phyloP scores from a whole-genome alignment of 352 stramenopile species.

The Pythium rishiriense region DNA sequence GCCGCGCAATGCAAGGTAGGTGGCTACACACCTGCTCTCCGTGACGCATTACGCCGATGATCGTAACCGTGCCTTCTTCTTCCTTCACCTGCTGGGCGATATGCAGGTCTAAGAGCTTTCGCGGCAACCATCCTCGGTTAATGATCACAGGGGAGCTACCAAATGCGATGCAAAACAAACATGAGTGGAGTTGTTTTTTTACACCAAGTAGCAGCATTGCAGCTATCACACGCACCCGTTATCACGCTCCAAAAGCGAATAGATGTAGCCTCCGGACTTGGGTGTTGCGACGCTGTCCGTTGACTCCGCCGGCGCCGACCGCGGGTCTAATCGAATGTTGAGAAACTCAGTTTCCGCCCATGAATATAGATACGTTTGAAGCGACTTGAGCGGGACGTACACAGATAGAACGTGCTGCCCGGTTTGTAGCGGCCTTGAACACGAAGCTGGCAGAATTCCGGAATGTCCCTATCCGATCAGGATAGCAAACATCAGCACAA shows the following conservation, averaged over 20 bases:
- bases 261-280: conserved; percentile 86
- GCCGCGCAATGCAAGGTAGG: background rate
- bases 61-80: conserved; percentile 45
- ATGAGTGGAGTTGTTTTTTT: no score
- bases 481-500: background rate
- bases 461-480: conserved; percentile 50
- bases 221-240: conserved; percentile 42
- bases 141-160: conserved; percentile 79
- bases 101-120: conserved; percentile 72
- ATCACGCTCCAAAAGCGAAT: conserved; percentile 73
- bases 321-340: conserved; percentile 39
- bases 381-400: conserved; percentile 18
- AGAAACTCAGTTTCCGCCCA: background rate
- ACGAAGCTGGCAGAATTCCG: conserved; percentile 78
- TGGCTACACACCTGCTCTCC: conserved; percentile 63
- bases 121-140: conserved; percentile 82
- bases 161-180: conserved; percentile 2
- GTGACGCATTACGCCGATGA: conserved; percentile 76
- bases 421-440: conserved; percentile 69
- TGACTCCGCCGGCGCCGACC: conserved; percentile 76
- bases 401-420: conserved; percentile 81
- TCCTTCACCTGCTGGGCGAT: conserved; percentile 63
- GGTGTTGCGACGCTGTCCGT: conserved; percentile 77
- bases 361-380: background rate
- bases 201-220: background rate